Evolutionary conservation across 495 filamentous ascomycete species (phyloP), one percentile per base, ranked within the genome.

Genomic region (Choiromyces venosus): DNA sequence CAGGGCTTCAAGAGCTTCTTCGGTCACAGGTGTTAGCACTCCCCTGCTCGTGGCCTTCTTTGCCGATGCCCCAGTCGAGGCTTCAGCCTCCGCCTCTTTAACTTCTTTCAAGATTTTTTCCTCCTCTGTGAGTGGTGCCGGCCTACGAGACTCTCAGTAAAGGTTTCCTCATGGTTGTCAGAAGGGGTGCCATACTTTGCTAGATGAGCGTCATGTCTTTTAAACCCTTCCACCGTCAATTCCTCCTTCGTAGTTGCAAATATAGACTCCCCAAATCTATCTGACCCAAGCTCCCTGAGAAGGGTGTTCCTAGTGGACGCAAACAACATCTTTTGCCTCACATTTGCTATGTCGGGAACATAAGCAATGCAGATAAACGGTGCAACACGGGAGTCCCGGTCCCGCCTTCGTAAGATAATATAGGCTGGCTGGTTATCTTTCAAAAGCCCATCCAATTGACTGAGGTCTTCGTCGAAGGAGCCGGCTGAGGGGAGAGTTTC

Each of bases 241-340:
- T 94, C 92, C 65, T 89, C 86, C 76, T 91, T 87, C 5, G 86
- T 90, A 1, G 92, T 94, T 35, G 90, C 91, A 78, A 97, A 90
- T 5, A 92, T 87, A 52, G 88, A 89, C 73, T 90, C 89, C 52
- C 87, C 82, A 83, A 99, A 97, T 81, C 92, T 89, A 83, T 98
- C 95, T 33, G 88, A 89, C 66, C 95, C 95, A 21, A 99, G 86
- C 83, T 97, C 94, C 61, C 94, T 87, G 56, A 90, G 85, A 16
- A 99, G 86, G 0, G 93, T 94, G 70, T 94, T 85, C 52, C 93
- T 88, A 25, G 95, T 97, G 56, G 91, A 88, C 42, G 95, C 94
- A 83, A 97, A 97, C 68, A 99, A 88, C 86, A 93, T 98, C 87
- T 99, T 99, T 77, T 94, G 91, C 56, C 95, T 90, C 52, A 99